These are phyloP conservation scores for Colletotrichum horii DNA, from an alignment of 2,329 filamentous ascomycete species.

Conservation along the genomic window DNA sequence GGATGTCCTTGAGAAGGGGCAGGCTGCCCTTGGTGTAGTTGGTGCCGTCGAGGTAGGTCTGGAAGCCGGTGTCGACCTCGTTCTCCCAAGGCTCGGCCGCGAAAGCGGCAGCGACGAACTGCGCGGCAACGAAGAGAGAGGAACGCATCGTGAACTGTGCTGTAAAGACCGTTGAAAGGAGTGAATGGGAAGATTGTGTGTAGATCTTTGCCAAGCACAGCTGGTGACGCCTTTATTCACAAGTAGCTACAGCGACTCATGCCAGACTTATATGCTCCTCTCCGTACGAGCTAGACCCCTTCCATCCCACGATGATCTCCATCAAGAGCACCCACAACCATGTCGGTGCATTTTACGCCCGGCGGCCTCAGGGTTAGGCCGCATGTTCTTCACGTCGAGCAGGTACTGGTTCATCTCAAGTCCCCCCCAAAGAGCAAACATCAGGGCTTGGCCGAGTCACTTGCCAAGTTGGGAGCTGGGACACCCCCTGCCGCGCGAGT, in stretches of 20 bases:
- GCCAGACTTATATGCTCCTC: not conserved
- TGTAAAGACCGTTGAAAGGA: not conserved
- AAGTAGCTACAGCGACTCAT: not conserved
- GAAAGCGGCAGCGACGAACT: slow-evolving; percentile 29
- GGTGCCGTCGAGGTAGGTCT: slow-evolving; percentile 28
- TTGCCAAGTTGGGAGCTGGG: not conserved
- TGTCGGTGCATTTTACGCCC: slow-evolving; percentile 5
- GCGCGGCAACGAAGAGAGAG: not conserved
- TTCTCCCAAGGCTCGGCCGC: slow-evolving; percentile 37
- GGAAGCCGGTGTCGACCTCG: slow-evolving; percentile 39
- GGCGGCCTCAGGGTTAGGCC: slow-evolving; percentile 3
- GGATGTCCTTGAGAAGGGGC: slow-evolving; percentile 44
- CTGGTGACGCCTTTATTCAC: not conserved
- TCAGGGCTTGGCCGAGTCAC: not conserved
- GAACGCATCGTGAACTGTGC: not conserved
- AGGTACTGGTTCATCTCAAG: slow-evolving; percentile 13
- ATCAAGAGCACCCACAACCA: not conserved
- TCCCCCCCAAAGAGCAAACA: not conserved
- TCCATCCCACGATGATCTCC: slow-evolving; percentile 1
- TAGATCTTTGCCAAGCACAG: not conserved
- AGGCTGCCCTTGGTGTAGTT: slow-evolving; percentile 38
- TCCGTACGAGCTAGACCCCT: not conserved
- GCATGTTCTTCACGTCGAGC: not conserved
- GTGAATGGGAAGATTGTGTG: not conserved
- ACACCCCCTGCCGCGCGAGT: not conserved